Base-by-base conservation (phyloP, 805 yeast species). In the Suhomyces emberorum region DNA sequence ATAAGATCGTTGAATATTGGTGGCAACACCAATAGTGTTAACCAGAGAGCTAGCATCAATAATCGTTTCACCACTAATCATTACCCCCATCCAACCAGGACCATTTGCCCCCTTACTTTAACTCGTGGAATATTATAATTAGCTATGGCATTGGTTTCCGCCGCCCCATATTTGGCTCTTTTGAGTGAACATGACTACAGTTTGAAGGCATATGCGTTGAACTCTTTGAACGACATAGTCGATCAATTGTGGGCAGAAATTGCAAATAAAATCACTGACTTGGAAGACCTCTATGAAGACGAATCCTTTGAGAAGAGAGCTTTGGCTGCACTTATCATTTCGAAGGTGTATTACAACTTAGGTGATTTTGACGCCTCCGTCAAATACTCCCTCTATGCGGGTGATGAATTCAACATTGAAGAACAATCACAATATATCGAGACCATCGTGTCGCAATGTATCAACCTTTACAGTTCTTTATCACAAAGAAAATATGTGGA, bases 181-280 rank as follows among this genome's bases (percentile, higher is more conserved):
- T 72, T 93, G 55, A 79, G 79, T 43, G 99, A 93, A 65, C 72
- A 79, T 7, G 97, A 93, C 58, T 65, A 75, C 33, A 63, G 74
- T 35, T 76, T 93, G 48, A 89, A 88, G 60, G 71, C 82, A 23
- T 86, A 87, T 57, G 98, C 98, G 14, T 74, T 93, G 54, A 69
- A 81, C 38, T 81, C 95, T 14, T 76, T 93, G 47, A 85, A 88
- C 57, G 74, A 68, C 18, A 76, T 84, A 34, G 96, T 88, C 34
- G 95, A 88, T 65, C 89, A 87, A 61, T 73, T 88, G 41, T 93
- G 98, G 98, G 88, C 98, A 3, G 98, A 93, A 68, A 85, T 93
- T 39, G 95, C 98, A 39, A 93, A 93, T 64, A 81, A 76, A 54
- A 77, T 93, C 43, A 70, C 86, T 19, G 88, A 85, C 37, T 84